A percentile compares a stretch with the other conserved stretches of the same genome.
These are phyloP conservation scores for Kwoniella bestiolae DNA, from an alignment of 768 basidiomycete species.

Conservation along the genomic window DNA sequence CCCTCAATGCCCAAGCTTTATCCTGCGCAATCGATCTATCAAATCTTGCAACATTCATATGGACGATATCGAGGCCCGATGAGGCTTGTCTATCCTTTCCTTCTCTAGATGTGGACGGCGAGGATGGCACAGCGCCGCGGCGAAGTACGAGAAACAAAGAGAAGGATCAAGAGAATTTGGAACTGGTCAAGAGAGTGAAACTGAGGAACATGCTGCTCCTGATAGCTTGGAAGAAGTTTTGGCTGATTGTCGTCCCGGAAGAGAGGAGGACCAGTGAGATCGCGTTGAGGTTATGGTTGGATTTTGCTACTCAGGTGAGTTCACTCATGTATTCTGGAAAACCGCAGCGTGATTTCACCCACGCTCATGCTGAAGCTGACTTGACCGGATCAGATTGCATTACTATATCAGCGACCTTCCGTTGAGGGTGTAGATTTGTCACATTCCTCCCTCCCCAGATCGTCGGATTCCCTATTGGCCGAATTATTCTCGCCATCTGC, in stretches of 20 bases:
- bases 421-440: constrained; percentile 15
- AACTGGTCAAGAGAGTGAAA: constrained; percentile 10
- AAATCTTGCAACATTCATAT: constrained; percentile 44
- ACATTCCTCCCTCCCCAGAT: constrained; percentile 17
- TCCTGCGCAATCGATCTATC: constrained; percentile 18
- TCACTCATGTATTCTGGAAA: too few species aligned
- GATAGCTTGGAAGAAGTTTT: constrained; percentile 45
- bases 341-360: too few species aligned
- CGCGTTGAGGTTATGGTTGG: constrained; percentile 42
- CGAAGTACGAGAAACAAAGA: constrained; percentile 5
- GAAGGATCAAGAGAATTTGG: constrained; percentile 11
- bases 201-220: constrained; percentile 37
- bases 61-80: constrained; percentile 37
- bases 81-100: constrained; percentile 26
- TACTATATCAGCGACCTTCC: constrained; percentile 18
- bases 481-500: constrained; percentile 42
- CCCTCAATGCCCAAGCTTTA: constrained; percentile 14
- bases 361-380: not conserved
- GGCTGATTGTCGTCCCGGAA: constrained; percentile 37
- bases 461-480: constrained; percentile 6
- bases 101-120: constrained; percentile 4
- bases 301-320: constrained; percentile 43
- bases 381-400: constrained; percentile 23
- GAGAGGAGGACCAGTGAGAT: constrained; percentile 22
- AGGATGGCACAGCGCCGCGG: constrained; percentile 1